Evolutionary conservation across 768 basidiomycete genomes (phyloP), one percentile per base, ranked within the genome.

Genomic region (Tephrocybe sp.): DNA sequence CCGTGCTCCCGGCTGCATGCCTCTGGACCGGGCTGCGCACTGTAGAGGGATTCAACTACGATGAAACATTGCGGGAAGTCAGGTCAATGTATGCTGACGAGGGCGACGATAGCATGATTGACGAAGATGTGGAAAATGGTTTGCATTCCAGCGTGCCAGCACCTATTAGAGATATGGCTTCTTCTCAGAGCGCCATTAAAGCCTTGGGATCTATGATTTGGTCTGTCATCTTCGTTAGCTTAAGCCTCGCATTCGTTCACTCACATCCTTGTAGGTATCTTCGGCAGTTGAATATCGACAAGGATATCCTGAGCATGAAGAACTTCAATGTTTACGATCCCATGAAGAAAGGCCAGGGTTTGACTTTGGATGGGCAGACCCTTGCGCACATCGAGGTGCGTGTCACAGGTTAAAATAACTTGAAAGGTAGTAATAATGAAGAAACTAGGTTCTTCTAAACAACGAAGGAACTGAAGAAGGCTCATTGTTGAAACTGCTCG

Each of bases 311-410:
- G 61, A 90, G 85, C 48, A 94, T 97, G 87, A 89, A 84, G 71
- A 98, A 98, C 64, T 99, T 99, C 78, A 95, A 98, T 59, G 77
- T 97, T 34, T 97, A 96, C 62, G 93, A 98, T 67, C 97, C 97
- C 0, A 92, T 98, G 82, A 86, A 88, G 64, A 78, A 79, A 53
- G 94, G 93, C n/a, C 77, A 85, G 62, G 89, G 85, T 22, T 70
- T 98, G 49, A 78, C 90, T 0, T 75, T 99, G 38, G 95, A 99
- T 66, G 97, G 97, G 2, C 94, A 98, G 65, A 95, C 93, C 0
- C 75, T 99, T 47, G 89, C 92, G 13, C 97, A 99, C 65, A 77
- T 99, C 54, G 97, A 99, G 76, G 92, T 94, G 46, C 38, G 67
- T 59, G 16, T 19, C 33, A n/a, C 17, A 8, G 2, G 12, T 34